phyloP scores from a whole-genome alignment of 306 rosid species.

The Pachyrhizus erosus region DNA sequence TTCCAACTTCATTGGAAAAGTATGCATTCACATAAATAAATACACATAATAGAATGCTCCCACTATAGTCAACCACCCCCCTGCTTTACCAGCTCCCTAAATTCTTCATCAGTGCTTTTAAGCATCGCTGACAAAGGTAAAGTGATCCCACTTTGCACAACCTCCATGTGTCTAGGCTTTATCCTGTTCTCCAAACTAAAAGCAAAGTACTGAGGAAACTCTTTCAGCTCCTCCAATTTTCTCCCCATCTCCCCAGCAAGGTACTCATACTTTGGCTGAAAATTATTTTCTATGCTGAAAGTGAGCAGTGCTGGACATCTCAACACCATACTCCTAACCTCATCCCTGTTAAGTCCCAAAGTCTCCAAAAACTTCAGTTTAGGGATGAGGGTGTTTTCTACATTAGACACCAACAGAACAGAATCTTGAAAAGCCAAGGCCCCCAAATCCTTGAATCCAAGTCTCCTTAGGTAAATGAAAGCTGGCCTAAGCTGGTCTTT shows the following conservation, averaged over 20 bases:
- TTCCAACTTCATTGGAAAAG: not conserved
- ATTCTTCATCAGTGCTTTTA: slow-evolving; percentile 80
- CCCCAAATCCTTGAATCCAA: slow-evolving; percentile 70
- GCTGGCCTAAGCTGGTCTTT: slow-evolving; percentile 83
- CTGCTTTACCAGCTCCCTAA: slow-evolving; percentile 53
- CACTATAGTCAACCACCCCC: slow-evolving; percentile 31
- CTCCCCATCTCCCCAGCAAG: slow-evolving; percentile 65
- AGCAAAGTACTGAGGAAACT: slow-evolving; percentile 87
- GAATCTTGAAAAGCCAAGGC: slow-evolving; percentile 75
- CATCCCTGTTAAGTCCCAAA: slow-evolving; percentile 65
- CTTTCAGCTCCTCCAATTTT: slow-evolving; percentile 69
- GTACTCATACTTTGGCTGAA: slow-evolving; percentile 76
- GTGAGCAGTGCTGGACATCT: slow-evolving; percentile 83
- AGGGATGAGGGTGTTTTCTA: slow-evolving; percentile 79
- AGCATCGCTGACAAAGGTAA: slow-evolving; percentile 78
- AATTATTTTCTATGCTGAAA: slow-evolving; percentile 86
- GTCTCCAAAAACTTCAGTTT: slow-evolving; percentile 65
- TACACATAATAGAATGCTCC: slow-evolving; percentile 16
- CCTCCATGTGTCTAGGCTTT: slow-evolving; percentile 77
- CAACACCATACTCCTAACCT: slow-evolving; percentile 67
- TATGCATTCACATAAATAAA: slow-evolving; percentile 27
- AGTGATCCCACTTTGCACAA: slow-evolving; percentile 55
- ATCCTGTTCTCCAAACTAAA: slow-evolving; percentile 95
- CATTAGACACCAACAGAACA: slow-evolving; percentile 78
- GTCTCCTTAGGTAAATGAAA: slow-evolving; percentile 69